Base-by-base conservation (phyloP, 768 basidiomycete genomes). In the Albatrellus ellisii region DNA sequence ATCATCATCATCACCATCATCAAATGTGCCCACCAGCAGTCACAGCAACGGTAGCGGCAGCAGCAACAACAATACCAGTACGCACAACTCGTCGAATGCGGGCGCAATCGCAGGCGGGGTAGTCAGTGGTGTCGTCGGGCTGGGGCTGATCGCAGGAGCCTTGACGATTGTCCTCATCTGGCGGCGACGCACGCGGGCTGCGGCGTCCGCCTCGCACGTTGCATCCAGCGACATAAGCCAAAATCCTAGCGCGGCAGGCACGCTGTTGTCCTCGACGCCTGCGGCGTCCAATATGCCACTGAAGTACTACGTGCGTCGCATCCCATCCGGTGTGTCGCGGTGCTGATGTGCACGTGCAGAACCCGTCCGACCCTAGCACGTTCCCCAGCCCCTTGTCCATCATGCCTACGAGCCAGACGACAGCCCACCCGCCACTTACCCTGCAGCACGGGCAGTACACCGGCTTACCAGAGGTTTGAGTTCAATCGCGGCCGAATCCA, bases 81-180 rank as follows among this genome's bases (percentile, higher is more conserved):
- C 38, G 1, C 18, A 26, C 7, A 15, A 39, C 25, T 32, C 8
- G 21, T 46, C 46, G 11, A 59, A 72, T 48, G 65, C 71, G 2
- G 77, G 76, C 2, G 73, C 73, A 15, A 78, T 80, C 27, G 74
- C 71, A 0, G 79, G 78, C 29, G 78, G 79, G n/a, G 70, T 73
- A 6, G 63, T 77, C 5, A 74, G 74, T 3, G 74, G 69, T 11
- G 44, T 79, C 1, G 62, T 72, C 21, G 63, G 56, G n/a, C 43
- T 72, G 15, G 68, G 63, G 7, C 46, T 69, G 34, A 56, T 77
- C 11, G 65, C 51, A 4, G 68, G 51, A 5, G 34, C 58, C 6
- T 50, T 66, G 40, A 21, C 25, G 7, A 21, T 36, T 22, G 20
- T 36, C 35, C 14, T 36, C 20, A 77, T 68, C 63, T 62, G n/a